These are phyloP conservation scores for Heliocybe sulcata DNA, from an alignment of 1,284 basidiomycete genomes.

Conservation along the genomic window DNA sequence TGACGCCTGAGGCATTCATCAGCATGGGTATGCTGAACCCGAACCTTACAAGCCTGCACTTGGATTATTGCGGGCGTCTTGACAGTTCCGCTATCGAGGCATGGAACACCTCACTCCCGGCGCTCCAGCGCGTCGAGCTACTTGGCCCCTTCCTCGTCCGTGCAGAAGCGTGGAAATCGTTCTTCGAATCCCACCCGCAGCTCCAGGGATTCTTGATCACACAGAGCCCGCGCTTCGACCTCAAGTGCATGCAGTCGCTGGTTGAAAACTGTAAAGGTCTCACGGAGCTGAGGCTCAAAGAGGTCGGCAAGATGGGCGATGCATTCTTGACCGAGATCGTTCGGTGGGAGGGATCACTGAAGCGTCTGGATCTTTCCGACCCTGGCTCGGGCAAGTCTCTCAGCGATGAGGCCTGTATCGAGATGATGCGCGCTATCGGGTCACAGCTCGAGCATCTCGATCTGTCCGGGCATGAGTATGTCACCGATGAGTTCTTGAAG, in stretches of 20 bases:
- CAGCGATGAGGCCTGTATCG: conserved; percentile 40
- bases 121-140: conserved; percentile 71
- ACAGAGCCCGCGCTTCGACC: conserved; percentile 85
- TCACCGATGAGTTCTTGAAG: conserved; percentile 52
- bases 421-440: conserved; percentile 37
- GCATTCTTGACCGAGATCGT: conserved; percentile 52
- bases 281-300: conserved; percentile 68
- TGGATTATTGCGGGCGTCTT: conserved; percentile 87
- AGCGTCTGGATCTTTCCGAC: conserved; percentile 41
- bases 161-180: conserved; percentile 66
- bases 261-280: conserved; percentile 57
- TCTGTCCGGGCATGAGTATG: conserved; percentile 53
- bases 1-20: conserved; percentile 59
- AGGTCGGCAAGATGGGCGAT: conserved; percentile 71
- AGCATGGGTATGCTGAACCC: conserved; percentile 77
- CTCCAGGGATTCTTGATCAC: conserved; percentile 75
- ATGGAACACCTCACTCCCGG: conserved; percentile 60
- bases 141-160: conserved; percentile 88
- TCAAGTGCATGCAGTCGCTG: conserved; percentile 61
- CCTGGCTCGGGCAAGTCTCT: conserved; percentile 27
- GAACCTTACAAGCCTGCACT: conserved; percentile 65
- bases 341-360: conserved; percentile 34
- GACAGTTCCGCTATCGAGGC: conserved; percentile 59
- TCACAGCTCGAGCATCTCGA: conserved; percentile 43
- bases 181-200: conserved; percentile 58